Conservation (phyloP, 176 grass and related monocot species). For the Cenchrus fungigraminus region DNA sequence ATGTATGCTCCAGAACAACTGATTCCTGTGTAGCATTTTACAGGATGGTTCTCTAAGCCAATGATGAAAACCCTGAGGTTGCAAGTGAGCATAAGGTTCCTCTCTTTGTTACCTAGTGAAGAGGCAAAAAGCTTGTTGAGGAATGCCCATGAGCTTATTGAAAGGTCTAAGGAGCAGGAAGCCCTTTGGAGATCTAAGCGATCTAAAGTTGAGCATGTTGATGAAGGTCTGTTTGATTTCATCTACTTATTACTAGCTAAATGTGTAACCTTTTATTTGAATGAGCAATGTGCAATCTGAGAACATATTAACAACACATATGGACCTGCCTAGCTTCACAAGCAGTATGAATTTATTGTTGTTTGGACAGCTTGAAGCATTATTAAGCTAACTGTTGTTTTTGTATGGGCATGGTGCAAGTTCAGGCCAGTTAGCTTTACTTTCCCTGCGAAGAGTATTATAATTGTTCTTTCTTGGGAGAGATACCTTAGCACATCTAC, state of each 20-base stretch:
- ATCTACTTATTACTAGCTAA: slow-evolving; percentile 18
- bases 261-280: neutral
- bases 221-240: slow-evolving; percentile 55
- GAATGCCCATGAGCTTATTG: slow-evolving; percentile 57
- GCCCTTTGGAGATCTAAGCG: slow-evolving; percentile 55
- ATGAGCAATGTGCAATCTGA: slow-evolving; percentile 15
- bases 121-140: slow-evolving; percentile 55
- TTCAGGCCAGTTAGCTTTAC: neutral
- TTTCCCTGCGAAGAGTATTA: neutral
- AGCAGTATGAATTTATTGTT: slow-evolving; percentile 27
- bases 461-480: slow-evolving; percentile 3
- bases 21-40: slow-evolving; percentile 57
- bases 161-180: slow-evolving; percentile 82
- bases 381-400: slow-evolving; percentile 25
- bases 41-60: slow-evolving; percentile 87
- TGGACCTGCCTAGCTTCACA: slow-evolving; percentile 1
- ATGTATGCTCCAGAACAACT: slow-evolving; percentile 42
- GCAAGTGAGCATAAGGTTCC: slow-evolving; percentile 73
- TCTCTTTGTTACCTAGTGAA: slow-evolving; percentile 68
- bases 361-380: neutral
- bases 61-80: slow-evolving; percentile 76
- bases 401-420: slow-evolving; percentile 14
- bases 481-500: neutral
- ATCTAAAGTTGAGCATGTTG: slow-evolving; percentile 51
- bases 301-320: neutral